phyloP scores from a whole-genome alignment of 1,284 basidiomycete species.

The Puccinia novopanici region DNA sequence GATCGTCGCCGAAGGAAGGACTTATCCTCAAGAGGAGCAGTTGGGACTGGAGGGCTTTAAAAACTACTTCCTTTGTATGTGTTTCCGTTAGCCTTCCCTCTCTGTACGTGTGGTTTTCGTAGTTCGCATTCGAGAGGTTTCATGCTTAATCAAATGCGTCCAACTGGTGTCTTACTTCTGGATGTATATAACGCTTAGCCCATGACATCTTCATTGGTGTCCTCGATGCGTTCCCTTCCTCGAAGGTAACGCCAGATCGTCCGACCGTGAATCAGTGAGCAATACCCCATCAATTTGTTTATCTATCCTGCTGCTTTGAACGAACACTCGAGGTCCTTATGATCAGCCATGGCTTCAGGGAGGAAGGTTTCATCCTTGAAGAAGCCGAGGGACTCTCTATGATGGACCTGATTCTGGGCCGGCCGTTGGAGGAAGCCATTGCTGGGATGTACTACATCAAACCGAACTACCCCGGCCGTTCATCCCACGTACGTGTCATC shows the following conservation, averaged over 20 bases:
- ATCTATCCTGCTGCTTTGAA: neutral
- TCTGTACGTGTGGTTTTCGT: neutral
- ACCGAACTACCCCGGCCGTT: constrained; percentile 73
- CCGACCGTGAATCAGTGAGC: neutral
- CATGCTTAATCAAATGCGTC: neutral
- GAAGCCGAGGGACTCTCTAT: neutral
- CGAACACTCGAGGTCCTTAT: neutral
- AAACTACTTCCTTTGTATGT: constrained; percentile 22
- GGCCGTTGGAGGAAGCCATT: constrained; percentile 9
- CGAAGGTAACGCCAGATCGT: neutral
- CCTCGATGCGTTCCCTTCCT: neutral
- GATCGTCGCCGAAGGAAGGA: constrained; percentile 22
- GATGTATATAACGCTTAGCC: neutral
- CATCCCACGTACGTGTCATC: constrained; percentile 8
- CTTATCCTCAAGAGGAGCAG: constrained; percentile 10
- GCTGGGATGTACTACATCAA: constrained; percentile 66
- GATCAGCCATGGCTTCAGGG: neutral
- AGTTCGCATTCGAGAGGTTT: neutral
- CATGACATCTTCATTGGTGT: constrained; percentile 29
- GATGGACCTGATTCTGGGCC: constrained; percentile 8
- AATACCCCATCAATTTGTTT: neutral
- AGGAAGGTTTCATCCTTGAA: neutral
- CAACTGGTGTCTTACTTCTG: neutral
- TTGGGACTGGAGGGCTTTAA: constrained; percentile 23
- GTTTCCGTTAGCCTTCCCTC: neutral